phyloP scores from a whole-genome alignment of 1,139 yeast genomes.

The Debaryomyces nepalensis region DNA sequence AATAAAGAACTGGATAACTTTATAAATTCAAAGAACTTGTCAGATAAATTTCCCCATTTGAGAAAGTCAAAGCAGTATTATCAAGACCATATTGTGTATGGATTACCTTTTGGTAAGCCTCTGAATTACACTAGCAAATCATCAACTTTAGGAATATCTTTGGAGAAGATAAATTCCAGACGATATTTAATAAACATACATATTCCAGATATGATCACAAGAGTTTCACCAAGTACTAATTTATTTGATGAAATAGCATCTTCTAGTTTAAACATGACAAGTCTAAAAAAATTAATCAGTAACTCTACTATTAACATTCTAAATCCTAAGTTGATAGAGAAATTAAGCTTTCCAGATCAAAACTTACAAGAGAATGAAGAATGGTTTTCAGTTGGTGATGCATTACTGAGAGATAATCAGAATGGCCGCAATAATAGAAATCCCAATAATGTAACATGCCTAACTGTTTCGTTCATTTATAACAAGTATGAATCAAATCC shows the following conservation, averaged over 20 bases:
- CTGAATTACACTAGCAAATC: neutral
- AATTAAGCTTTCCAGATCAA: slow-evolving; percentile 23
- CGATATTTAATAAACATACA: slow-evolving; percentile 44
- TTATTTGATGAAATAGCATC: slow-evolving; percentile 26
- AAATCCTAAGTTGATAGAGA: slow-evolving; percentile 15
- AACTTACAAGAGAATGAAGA: slow-evolving; percentile 13
- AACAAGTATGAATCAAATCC: slow-evolving; percentile 41
- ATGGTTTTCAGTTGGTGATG: slow-evolving; percentile 22
- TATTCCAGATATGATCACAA: slow-evolving; percentile 46
- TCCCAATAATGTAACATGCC: slow-evolving; percentile 26
- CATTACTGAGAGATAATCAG: slow-evolving; percentile 1
- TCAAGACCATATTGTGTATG: slow-evolving; percentile 36
- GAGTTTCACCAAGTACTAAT: slow-evolving; percentile 32
- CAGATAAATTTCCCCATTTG: slow-evolving; percentile 36
- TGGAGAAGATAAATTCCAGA: slow-evolving; percentile 38
- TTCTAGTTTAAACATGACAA: slow-evolving; percentile 16
- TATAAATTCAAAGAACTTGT: slow-evolving; percentile 4
- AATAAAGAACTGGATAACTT: slow-evolving; percentile 8
- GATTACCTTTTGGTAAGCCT: slow-evolving; percentile 24
- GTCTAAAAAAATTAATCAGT: slow-evolving; percentile 17
- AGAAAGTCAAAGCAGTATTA: slow-evolving; percentile 29
- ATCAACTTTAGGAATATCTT: slow-evolving; percentile 33
- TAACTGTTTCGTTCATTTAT: slow-evolving; percentile 42
- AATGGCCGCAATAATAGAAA: neutral
- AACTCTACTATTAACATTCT: slow-evolving; percentile 19